A percentile compares a stretch with the other conserved stretches of the same genome.
These are phyloP conservation scores for Cubamyces lactineus DNA, from an alignment of 768 basidiomycete species.

Conservation along the genomic window DNA sequence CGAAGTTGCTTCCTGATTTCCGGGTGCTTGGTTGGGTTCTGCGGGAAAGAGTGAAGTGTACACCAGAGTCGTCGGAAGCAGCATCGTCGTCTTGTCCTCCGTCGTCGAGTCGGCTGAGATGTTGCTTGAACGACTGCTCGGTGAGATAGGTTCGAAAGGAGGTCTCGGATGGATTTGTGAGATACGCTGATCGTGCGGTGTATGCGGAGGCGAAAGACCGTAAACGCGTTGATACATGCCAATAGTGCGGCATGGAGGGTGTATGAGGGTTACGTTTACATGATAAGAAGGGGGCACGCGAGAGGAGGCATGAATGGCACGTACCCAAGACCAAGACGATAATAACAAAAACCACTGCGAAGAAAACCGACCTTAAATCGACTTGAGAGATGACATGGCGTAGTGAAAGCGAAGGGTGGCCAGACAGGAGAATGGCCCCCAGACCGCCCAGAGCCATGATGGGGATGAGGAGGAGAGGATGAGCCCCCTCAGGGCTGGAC, in stretches of 20 bases:
- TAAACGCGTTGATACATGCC: neutral
- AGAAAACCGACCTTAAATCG: constrained; percentile 73
- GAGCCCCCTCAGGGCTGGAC: constrained; percentile 42
- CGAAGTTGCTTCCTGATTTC: constrained; percentile 26
- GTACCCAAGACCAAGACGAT: constrained; percentile 73
- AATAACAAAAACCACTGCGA: constrained; percentile 67
- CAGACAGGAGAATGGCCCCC: constrained; percentile 61
- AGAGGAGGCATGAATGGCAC: constrained; percentile 32
- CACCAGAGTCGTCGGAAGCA: constrained; percentile 33
- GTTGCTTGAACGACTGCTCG: constrained; percentile 95
- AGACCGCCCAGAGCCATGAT: constrained; percentile 66
- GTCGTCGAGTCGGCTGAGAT: constrained; percentile 85
- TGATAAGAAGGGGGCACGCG: constrained; percentile 14
- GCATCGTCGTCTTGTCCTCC: constrained; percentile 54
- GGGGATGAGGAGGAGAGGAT: constrained; percentile 60
- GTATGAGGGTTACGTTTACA: neutral
- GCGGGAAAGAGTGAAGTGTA: constrained; percentile 32
- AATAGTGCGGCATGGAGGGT: neutral
- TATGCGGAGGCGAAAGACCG: constrained; percentile 6
- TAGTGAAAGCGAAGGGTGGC: constrained; percentile 48
- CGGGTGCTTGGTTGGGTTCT: constrained; percentile 23
- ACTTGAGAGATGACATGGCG: constrained; percentile 51
- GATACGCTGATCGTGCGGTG: constrained; percentile 65
- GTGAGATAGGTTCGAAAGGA: constrained; percentile 95
- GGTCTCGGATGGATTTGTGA: constrained; percentile 92